A percentile compares a stretch with the other conserved stretches of the same genome.
These are phyloP conservation scores for Cyberlindnera mycetangii DNA, from an alignment of 805 yeast species.

Conservation along the genomic window DNA sequence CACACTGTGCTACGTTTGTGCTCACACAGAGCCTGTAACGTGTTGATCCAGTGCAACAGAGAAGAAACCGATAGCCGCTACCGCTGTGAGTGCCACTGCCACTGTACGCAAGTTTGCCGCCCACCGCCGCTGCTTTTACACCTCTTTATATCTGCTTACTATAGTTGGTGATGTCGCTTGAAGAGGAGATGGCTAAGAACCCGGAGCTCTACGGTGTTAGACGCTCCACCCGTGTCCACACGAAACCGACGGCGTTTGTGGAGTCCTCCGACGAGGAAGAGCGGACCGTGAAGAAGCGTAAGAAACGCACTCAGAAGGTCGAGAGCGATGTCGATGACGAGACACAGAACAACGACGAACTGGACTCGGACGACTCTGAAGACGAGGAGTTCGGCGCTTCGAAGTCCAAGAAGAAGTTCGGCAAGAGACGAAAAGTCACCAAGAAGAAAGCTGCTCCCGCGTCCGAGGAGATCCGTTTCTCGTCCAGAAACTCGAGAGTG, in stretches of 20 bases:
- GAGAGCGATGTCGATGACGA: slow-evolving; percentile 23
- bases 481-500: slow-evolving; percentile 61
- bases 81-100: too few species aligned
- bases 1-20: neutral
- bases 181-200: slow-evolving; percentile 57
- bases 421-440: slow-evolving; percentile 20
- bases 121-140: neutral
- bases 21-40: neutral
- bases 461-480: slow-evolving; percentile 62
- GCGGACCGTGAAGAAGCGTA: slow-evolving; percentile 26
- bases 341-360: slow-evolving; percentile 29
- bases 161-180: slow-evolving; percentile 31
- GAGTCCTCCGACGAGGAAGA: slow-evolving; percentile 28
- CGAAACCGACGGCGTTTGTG: slow-evolving; percentile 19
- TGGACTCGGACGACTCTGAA: slow-evolving; percentile 32
- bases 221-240: slow-evolving; percentile 56
- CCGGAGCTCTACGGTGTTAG: slow-evolving; percentile 85
- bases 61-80: too few species aligned
- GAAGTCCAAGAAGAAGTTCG: slow-evolving; percentile 27
- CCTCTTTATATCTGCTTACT: neutral
- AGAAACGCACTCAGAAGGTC: slow-evolving; percentile 23
- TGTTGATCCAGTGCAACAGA: neutral
- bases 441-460: slow-evolving; percentile 16
- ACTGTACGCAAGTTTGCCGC: neutral
- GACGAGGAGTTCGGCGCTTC: slow-evolving; percentile 38